Conservation (phyloP, 2,329 filamentous ascomycete genomes). For the Fusarium annulatum region DNA sequence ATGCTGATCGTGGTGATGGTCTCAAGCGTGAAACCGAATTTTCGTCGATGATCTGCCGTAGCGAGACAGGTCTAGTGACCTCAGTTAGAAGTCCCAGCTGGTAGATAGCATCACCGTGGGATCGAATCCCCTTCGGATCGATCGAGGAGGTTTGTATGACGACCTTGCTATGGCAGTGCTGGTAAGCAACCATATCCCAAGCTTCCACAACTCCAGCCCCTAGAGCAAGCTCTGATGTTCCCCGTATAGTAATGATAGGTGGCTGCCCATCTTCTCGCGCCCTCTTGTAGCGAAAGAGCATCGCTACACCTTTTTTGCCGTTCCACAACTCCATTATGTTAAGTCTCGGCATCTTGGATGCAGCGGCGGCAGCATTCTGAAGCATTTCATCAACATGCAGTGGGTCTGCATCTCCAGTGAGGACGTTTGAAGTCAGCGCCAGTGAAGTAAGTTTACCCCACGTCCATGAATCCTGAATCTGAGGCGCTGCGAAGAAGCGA, state of each 20-base stretch:
- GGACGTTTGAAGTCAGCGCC: constrained; percentile 47
- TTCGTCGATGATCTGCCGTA: not conserved
- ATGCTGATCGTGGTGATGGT: not conserved
- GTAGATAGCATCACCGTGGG: not conserved
- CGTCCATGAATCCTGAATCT: constrained; percentile 35
- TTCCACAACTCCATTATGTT: constrained; percentile 51
- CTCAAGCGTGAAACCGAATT: not conserved
- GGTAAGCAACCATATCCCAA: not conserved
- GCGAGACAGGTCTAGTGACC: not conserved
- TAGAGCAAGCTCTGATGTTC: constrained; percentile 35
- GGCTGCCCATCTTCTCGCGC: constrained; percentile 21
- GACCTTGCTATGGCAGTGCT: not conserved
- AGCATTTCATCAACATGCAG: constrained; percentile 43
- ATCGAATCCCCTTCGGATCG: not conserved
- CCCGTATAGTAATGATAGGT: constrained; percentile 42
- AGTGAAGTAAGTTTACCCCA: constrained; percentile 48
- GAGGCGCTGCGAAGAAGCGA: constrained; percentile 44
- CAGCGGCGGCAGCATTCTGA: constrained; percentile 38
- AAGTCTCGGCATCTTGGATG: constrained; percentile 45
- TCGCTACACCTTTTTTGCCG: constrained; percentile 42
- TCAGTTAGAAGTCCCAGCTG: not conserved
- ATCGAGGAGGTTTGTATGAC: not conserved
- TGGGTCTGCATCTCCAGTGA: constrained; percentile 36
- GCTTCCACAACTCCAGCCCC: not conserved
- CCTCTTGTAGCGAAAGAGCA: constrained; percentile 43